These are phyloP conservation scores for Trametes coccinea DNA, from an alignment of 768 basidiomycete species.

Conservation along the genomic window DNA sequence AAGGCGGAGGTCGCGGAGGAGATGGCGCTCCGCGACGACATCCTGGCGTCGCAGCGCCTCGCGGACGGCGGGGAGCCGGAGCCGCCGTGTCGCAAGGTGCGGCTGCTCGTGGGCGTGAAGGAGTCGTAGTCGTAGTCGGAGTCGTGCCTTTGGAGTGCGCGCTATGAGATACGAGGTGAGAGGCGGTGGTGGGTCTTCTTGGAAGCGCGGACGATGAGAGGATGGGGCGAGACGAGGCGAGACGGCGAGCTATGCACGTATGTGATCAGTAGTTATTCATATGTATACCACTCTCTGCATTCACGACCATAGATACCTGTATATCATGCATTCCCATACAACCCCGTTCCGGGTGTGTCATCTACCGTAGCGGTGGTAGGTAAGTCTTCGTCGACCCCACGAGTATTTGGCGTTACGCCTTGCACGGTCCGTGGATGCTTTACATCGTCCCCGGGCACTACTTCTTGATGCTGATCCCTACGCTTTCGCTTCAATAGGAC, in stretches of 20 bases:
- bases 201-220: not conserved
- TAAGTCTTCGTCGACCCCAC: not conserved
- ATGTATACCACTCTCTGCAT: conserved; percentile 9
- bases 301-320: conserved; percentile 13
- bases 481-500: too few relatives aligned
- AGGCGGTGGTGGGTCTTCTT: not conserved
- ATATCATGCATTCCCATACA: conserved; percentile 1
- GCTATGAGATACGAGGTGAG: not conserved
- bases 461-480: too few relatives aligned
- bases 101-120: conserved; percentile 30
- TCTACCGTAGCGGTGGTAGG: not conserved
- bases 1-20: conserved; percentile 29
- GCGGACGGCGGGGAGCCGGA: conserved; percentile 26
- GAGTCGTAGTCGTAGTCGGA: conserved; percentile 2
- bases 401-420: too few relatives aligned
- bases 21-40: conserved; percentile 30
- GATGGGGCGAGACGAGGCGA: not conserved
- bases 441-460: too few relatives aligned
- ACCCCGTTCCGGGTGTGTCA: not conserved
- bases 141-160: not conserved
- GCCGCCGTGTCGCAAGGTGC: conserved; percentile 24
- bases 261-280: conserved; percentile 14
- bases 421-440: too few relatives aligned
- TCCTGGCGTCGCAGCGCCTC: conserved; percentile 24
- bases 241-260: not conserved